Evolutionary conservation across 306 rosid genomes (phyloP).

Genomic region (Vigna nakashimae): DNA sequence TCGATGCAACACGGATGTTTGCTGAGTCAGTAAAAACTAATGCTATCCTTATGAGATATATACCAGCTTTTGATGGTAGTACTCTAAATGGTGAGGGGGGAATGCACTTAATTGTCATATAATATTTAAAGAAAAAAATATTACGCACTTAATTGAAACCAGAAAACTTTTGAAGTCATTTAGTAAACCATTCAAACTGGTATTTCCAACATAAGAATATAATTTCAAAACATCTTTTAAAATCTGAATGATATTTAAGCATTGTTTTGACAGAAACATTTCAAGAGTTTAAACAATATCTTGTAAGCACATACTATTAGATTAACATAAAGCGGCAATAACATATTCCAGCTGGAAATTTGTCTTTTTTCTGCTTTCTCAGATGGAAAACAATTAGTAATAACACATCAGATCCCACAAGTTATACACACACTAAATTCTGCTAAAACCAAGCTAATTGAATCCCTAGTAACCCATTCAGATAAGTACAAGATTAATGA

Average conservation of each 20-base stretch:
- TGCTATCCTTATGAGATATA: slow-evolving; percentile 58
- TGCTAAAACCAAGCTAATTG: not conserved
- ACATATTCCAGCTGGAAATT: slow-evolving; percentile 29
- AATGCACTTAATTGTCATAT: slow-evolving; percentile 48
- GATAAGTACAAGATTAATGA: not conserved
- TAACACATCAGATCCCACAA: slow-evolving; percentile 26
- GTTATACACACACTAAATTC: slow-evolving; percentile 18
- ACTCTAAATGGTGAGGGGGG: slow-evolving; percentile 34
- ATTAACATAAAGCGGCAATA: slow-evolving; percentile 30
- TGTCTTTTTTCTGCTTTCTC: slow-evolving; percentile 24
- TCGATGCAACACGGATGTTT: slow-evolving; percentile 76
- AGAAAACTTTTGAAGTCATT: slow-evolving; percentile 18
- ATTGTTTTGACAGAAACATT: slow-evolving; percentile 25
- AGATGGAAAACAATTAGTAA: slow-evolving; percentile 22
- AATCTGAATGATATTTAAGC: slow-evolving; percentile 8
- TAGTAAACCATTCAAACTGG: slow-evolving; percentile 33
- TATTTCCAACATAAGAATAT: slow-evolving; percentile 25
- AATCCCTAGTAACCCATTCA: slow-evolving; percentile 21
- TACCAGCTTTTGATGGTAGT: slow-evolving; percentile 50
- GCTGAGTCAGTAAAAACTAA: slow-evolving; percentile 78
- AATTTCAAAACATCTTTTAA: slow-evolving; percentile 25
- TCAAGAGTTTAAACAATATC: slow-evolving; percentile 34
- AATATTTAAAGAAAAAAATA: slow-evolving; percentile 39
- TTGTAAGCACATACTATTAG: not conserved
- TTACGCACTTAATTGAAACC: not conserved